Conservation (phyloP, 192 early-diverging fungal species). For the Coemansia reversa region DNA sequence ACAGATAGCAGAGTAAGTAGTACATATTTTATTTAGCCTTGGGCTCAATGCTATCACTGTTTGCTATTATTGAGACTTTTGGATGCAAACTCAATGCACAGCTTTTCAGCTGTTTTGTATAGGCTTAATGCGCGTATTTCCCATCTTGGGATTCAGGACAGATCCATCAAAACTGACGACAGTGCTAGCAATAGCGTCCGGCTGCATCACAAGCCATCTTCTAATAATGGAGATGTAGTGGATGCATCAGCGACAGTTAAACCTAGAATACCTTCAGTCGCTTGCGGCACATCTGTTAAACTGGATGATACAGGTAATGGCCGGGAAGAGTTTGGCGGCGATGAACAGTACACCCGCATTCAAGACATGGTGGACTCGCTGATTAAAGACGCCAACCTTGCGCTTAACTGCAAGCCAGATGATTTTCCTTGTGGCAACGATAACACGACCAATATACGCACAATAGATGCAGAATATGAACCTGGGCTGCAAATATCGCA, state of each 20-base stretch:
- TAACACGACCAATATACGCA: conserved; percentile 15
- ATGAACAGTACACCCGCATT: conserved; percentile 49
- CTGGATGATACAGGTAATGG: background rate
- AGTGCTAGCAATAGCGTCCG: background rate
- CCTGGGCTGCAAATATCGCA: conserved; percentile 20
- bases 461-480: conserved; percentile 4
- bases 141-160: conserved; percentile 19
- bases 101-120: conserved; percentile 1
- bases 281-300: too few relatives aligned
- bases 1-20: conserved; percentile 53
- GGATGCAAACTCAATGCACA: too few relatives aligned
- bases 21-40: background rate
- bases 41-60: background rate
- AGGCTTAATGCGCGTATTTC: conserved; percentile 46
- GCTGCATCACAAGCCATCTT: background rate
- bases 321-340: conserved; percentile 20
- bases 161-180: background rate
- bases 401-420: conserved; percentile 33
- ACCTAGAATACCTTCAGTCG: too few relatives aligned
- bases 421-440: conserved; percentile 7
- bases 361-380: conserved; percentile 51
- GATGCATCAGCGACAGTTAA: too few relatives aligned
- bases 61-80: too few relatives aligned
- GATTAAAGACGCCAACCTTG: conserved; percentile 47
- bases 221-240: too few relatives aligned